Evolutionary conservation across 2,329 filamentous ascomycete genomes (phyloP), one percentile per base, ranked within the genome.

Genomic region (Cercospora janseana): DNA sequence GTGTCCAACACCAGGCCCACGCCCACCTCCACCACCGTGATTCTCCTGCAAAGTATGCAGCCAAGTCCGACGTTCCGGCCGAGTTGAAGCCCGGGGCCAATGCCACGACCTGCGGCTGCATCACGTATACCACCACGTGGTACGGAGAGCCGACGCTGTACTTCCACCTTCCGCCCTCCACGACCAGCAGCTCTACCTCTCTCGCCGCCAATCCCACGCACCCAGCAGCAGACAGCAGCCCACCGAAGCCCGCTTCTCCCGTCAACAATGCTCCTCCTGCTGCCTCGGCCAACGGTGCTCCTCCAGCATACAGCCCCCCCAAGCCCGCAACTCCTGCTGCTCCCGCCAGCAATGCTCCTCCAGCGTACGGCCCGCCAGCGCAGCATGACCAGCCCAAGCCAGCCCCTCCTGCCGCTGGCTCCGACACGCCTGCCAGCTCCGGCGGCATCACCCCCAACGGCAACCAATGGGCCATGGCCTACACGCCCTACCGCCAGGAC

Each of bases 71-170:
- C 12, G 18, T 23, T 21, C 23, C 28, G 31, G 49, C 44, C 8
- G 49, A 40, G 34, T 15, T 38, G 24, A 18, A 28, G 43, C 49
- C 27, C n/a, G n/a, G 45, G 23, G 40, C 49, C 21, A 52, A 56
- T 29, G 51, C 46, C 40, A 57, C 57, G 2, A 46, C 53, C 4
- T 89, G 86, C 68, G 79, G 79, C 56, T 92, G 87, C 80, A 85
- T 79, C 59, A 89, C 87, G 68, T 81, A 86, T 75, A 86, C 83
- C 72, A 80, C 79, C 69, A 88, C 84, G 66, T 78, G 80, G 73
- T 83, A 80, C 63, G 86, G 86, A 66, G 75, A 80, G 66, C 71
- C 81, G 49, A 85, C 80, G 18, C 47, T 61, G 13, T 52, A 57
- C 6, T 50, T 42, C 20, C 52, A 44, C 32, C 38, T 48, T 18